Evolutionary conservation across 2,329 filamentous ascomycete species (phyloP).

Genomic region (Talaromyces pinophilus): DNA sequence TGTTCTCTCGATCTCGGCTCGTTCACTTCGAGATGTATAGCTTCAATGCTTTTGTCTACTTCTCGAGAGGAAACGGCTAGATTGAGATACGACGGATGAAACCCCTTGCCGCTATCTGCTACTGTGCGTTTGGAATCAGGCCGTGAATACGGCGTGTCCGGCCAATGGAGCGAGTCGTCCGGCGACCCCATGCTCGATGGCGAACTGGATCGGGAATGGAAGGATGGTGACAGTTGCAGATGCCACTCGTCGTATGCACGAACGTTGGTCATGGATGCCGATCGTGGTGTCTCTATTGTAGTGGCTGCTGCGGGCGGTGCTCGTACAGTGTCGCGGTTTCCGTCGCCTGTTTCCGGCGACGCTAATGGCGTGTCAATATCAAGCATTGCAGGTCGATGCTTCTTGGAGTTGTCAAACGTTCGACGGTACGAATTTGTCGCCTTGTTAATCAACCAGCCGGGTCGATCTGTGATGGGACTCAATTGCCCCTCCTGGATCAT

Average conservation of each 20-base stretch:
- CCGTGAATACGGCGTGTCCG: conserved; percentile 40
- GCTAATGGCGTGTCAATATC: neutral
- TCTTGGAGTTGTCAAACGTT: conserved; percentile 10
- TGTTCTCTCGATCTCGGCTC: conserved; percentile 34
- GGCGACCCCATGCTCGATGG: conserved; percentile 33
- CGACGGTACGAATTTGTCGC: conserved; percentile 23
- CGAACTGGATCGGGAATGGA: conserved; percentile 32
- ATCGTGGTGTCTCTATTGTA: conserved; percentile 7
- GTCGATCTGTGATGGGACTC: conserved; percentile 5
- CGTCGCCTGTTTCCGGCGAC: neutral
- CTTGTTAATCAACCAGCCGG: conserved; percentile 7
- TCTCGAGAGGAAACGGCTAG: conserved; percentile 35
- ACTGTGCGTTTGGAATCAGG: conserved; percentile 39
- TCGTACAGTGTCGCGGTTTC: neutral
- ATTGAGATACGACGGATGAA: conserved; percentile 36
- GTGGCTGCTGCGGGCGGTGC: conserved; percentile 13
- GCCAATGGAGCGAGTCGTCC: conserved; percentile 33
- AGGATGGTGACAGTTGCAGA: conserved; percentile 20
- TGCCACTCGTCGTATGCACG: conserved; percentile 24
- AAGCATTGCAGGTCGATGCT: conserved; percentile 13
- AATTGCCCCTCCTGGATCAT: conserved; percentile 22
- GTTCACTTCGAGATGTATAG: conserved; percentile 41
- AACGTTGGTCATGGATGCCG: conserved; percentile 19
- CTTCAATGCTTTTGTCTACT: conserved; percentile 38
- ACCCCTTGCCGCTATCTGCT: conserved; percentile 34